A percentile compares a stretch with the other conserved stretches of the same genome.
phyloP scores from a whole-genome alignment of 129 eudicot genomes.

The Flaveria sonorensis region DNA sequence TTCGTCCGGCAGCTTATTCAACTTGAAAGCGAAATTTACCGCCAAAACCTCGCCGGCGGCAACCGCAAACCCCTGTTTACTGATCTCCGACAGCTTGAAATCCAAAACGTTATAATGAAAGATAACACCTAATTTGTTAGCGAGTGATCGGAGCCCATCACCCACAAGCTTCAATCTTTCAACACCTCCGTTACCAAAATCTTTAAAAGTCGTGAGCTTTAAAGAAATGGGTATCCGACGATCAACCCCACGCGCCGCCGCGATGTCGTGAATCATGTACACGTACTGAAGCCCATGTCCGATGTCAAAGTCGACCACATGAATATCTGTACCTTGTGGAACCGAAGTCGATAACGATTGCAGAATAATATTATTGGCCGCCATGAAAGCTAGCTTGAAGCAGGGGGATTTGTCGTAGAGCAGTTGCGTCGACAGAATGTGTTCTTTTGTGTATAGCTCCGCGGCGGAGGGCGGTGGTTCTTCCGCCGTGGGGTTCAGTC shows the following conservation, averaged over 20 bases:
- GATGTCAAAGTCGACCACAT: constrained; percentile 81
- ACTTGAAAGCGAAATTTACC: constrained; percentile 75
- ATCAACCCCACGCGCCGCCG: constrained; percentile 33
- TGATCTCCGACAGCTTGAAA: constrained; percentile 42
- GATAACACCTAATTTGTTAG: constrained; percentile 50
- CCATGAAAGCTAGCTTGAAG: constrained; percentile 76
- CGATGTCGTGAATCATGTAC: constrained; percentile 74
- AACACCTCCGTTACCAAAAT: constrained; percentile 39
- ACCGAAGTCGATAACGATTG: constrained; percentile 38
- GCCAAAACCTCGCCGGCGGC: constrained; percentile 56
- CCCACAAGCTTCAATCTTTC: constrained; percentile 53
- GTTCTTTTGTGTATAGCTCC: constrained; percentile 58
- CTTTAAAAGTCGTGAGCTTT: constrained; percentile 58
- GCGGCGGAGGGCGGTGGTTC: constrained; percentile 32
- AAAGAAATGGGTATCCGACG: background rate
- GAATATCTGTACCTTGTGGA: constrained; percentile 31
- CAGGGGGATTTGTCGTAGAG: constrained; percentile 81
- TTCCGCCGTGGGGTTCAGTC: constrained; percentile 43
- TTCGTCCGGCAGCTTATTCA: constrained; percentile 78
- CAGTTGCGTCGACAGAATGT: constrained; percentile 45
- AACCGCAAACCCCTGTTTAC: constrained; percentile 39
- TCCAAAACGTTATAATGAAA: constrained; percentile 47
- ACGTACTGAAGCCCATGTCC: constrained; percentile 77
- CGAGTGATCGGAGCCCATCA: constrained; percentile 44
- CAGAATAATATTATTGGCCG: constrained; percentile 61